Base-by-base conservation (phyloP, 495 filamentous ascomycete genomes). In the Neurospora sp. region DNA sequence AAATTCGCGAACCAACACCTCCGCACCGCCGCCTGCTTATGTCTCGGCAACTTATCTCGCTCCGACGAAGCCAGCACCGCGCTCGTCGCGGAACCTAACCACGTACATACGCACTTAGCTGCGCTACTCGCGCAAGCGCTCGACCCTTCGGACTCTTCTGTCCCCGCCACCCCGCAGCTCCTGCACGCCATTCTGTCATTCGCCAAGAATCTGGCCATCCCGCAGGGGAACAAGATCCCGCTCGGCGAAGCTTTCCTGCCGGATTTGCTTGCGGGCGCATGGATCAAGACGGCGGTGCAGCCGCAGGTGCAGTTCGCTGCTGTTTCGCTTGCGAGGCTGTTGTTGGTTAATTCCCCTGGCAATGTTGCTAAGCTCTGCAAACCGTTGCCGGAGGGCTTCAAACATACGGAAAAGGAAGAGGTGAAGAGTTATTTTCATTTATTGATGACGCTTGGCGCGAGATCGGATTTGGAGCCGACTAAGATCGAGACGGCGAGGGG, bases 191-290 rank as follows among this genome's bases (percentile, higher is more conserved):
- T 85, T 5, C 84, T 93, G 9, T 87, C 91, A n/a, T 93, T 94
- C 76, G 82, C 94, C 71, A 94, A 93, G 77, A 95, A 96, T 76
- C 84, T 95, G 3, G 90, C 92, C 40, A 89, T 95, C 72, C 88
- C 91, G 3, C 77, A 83, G 10, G 81, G 82, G 6, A 94, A 94
- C 76, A 92, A 91, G 72, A 71, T 81, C 38, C 75, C 79, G 10
- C 80, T 95, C 5, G 92, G 88, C 9, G 83, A 87, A 17, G 74
- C 78, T 15, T 74, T 78, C 13, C 74, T 80, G 19, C 45, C 87
- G 6, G 76, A 82, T 36, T 81, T 86, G 2, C 84, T 93, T 28
- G 88, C 91, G 3, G 83, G 81, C 0, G 81, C 93, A 62, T 91
- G 91, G 88, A 82, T 81, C 8, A 83, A 88, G 54, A 77, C 77